Evolutionary conservation across 2,329 filamentous ascomycete species (phyloP).

Genomic region (Alternaria incomplexa): DNA sequence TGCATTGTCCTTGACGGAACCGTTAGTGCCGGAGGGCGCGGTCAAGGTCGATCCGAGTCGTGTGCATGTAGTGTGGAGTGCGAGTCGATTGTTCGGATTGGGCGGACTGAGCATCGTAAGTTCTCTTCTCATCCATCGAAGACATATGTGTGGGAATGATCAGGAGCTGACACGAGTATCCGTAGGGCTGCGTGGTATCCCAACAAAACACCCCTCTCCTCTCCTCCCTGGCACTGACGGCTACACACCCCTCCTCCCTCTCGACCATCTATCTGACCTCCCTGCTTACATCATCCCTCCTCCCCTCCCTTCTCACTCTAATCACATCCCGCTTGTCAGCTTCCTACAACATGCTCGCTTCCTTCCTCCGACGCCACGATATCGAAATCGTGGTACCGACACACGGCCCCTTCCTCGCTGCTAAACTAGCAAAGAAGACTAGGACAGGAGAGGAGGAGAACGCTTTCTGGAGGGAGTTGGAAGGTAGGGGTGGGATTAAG

Average conservation of each 20-base stretch:
- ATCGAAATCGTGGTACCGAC: constrained; percentile 32
- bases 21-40: constrained; percentile 32
- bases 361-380: constrained; percentile 15
- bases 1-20: constrained; percentile 35
- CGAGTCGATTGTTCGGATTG: constrained; percentile 39
- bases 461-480: constrained; percentile 25
- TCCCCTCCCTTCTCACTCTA: constrained; percentile 34
- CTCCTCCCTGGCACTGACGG: constrained; percentile 23
- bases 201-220: constrained; percentile 37
- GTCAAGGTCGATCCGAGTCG: constrained; percentile 42
- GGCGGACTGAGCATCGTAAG: constrained; percentile 38
- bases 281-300: constrained; percentile 33
- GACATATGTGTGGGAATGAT: not conserved
- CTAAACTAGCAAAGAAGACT: constrained; percentile 22
- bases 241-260: constrained; percentile 27
- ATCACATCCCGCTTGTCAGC: constrained; percentile 30
- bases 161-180: not conserved
- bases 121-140: not conserved
- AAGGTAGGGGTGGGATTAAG: constrained; percentile 19
- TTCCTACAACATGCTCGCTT: constrained; percentile 26
- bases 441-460: constrained; percentile 25
- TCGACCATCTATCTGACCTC: constrained; percentile 27
- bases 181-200: constrained; percentile 39
- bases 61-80: constrained; percentile 41
- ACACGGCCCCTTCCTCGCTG: constrained; percentile 39